Conservation (phyloP, 2,329 filamentous ascomycete species). For the Diaporthe aspalathi region DNA sequence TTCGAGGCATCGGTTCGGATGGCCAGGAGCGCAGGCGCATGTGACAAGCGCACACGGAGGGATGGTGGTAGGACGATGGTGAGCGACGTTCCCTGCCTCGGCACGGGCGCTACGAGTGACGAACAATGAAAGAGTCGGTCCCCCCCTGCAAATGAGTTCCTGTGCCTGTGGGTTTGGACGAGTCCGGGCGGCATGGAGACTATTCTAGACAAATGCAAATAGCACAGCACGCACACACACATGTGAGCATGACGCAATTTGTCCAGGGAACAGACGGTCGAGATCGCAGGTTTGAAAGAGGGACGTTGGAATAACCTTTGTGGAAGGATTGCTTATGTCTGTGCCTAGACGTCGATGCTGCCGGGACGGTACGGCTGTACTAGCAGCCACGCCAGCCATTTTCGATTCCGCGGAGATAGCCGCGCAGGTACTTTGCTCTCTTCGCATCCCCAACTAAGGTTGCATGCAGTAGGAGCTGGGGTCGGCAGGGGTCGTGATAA, state of each 20-base stretch:
- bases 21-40: not conserved
- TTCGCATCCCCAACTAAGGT: no score
- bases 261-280: not conserved
- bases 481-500: no score
- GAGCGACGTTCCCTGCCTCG: conserved; percentile 12
- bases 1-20: not conserved
- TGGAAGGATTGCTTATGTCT: not conserved
- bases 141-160: no score
- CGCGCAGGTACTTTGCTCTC: no score
- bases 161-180: conserved; percentile 3
- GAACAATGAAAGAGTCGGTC: not conserved
- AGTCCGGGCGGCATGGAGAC: not conserved
- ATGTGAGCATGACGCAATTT: not conserved
- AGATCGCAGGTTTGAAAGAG: no score
- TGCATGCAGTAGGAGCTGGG: not conserved
- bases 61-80: not conserved
- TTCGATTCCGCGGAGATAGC: not conserved
- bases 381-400: not conserved
- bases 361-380: not conserved
- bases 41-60: not conserved
- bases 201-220: no score
- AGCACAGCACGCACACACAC: no score
- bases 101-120: conserved; percentile 15
- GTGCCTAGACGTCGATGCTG: not conserved
- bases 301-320: conserved; percentile 24